These are phyloP conservation scores for Chondrus crispus DNA, from an alignment of 23 red algal species.

Conservation along the genomic window DNA sequence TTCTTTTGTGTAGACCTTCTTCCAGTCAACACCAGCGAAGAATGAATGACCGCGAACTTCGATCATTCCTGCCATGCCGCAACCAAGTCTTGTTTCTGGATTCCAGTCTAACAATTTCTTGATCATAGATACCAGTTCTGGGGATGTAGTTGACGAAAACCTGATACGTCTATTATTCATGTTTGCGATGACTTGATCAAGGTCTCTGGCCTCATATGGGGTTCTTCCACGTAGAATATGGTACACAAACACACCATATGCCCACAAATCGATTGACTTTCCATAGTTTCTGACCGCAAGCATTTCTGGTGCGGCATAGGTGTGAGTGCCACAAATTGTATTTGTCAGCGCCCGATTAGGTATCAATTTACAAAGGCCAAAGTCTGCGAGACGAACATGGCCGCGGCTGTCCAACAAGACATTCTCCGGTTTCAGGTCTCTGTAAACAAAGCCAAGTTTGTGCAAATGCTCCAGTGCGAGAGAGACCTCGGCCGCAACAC, in stretches of 20 bases:
- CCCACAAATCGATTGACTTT: conserved; percentile 92
- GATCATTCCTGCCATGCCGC: conserved; percentile 36
- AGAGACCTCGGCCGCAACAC: conserved; percentile 74
- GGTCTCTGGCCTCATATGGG: conserved; percentile 72
- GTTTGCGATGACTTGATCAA: conserved; percentile 81
- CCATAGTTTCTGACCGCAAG: conserved; percentile 68
- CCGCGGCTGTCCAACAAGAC: conserved; percentile 82
- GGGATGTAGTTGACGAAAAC: conserved; percentile 63
- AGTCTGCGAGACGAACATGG: conserved; percentile 94
- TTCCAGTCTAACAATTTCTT: conserved; percentile 78
- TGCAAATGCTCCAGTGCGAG: conserved; percentile 89
- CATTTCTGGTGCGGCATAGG: conserved; percentile 90
- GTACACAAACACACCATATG: conserved; percentile 90
- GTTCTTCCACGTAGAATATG: conserved; percentile 78
- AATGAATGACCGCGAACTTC: conserved; percentile 83
- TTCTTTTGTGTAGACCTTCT: conserved; percentile 31
- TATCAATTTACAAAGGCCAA: conserved; percentile 92
- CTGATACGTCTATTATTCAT: conserved; percentile 70
- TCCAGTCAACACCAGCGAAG: conserved; percentile 85
- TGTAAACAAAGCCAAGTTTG: conserved; percentile 83
- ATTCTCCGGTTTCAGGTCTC: conserved; percentile 99
- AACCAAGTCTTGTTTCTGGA: conserved; percentile 71
- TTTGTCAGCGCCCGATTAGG: conserved; percentile 58
- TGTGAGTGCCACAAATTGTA: conserved; percentile 88
- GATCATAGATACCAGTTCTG: conserved; percentile 67